Evolutionary conservation across 441 rosid species (phyloP).

Genomic region (Euphorbia schlechtendalii): DNA sequence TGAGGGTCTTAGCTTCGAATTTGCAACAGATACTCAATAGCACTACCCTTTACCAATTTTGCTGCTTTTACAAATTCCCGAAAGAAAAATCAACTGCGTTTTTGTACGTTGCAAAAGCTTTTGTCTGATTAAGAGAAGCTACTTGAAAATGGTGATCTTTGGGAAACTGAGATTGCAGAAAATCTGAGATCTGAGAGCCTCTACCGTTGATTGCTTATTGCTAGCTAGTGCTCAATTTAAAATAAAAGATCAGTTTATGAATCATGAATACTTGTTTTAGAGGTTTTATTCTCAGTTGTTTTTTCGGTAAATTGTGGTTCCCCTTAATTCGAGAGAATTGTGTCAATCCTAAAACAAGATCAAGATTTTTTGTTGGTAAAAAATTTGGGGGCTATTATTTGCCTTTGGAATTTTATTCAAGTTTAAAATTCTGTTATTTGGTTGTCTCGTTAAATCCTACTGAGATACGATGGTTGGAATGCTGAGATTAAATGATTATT

Average conservation of each 20-base stretch:
- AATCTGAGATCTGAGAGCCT: slow-evolving; percentile 94
- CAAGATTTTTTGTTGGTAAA: no score
- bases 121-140: slow-evolving; percentile 93
- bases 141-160: slow-evolving; percentile 94
- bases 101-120: slow-evolving; percentile 50
- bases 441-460: no score
- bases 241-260: slow-evolving; percentile 25
- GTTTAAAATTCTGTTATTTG: no score
- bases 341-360: not conserved
- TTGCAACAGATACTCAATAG: slow-evolving; percentile 77
- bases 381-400: no score
- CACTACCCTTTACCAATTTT: not conserved
- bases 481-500: no score
- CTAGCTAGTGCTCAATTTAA: not conserved
- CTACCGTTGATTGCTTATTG: slow-evolving; percentile 49
- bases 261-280: slow-evolving; percentile 17
- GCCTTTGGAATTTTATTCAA: no score
- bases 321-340: not conserved
- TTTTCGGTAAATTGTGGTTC: slow-evolving; percentile 9
- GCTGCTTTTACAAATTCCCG: not conserved
- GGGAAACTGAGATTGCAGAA: slow-evolving; percentile 99
- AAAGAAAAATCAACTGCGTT: no score
- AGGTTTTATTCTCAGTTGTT: slow-evolving; percentile 2
- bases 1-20: slow-evolving; percentile 97
- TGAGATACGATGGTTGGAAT: no score